Conservation (phyloP, 257 asterid species). For the Solanum rostratum region DNA sequence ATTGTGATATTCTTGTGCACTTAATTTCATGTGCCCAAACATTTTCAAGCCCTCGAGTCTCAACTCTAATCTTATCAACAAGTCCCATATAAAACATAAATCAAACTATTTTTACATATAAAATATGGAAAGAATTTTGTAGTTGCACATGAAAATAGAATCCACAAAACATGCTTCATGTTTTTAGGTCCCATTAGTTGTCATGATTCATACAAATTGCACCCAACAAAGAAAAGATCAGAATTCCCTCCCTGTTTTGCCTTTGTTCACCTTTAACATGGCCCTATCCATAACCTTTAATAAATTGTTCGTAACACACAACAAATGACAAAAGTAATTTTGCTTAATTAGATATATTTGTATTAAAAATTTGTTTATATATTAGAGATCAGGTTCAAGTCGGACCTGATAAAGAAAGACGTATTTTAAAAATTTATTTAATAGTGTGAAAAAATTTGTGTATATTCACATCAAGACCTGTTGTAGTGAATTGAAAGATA, state of each 20-base stretch:
- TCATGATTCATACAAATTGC: background rate
- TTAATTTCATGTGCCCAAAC: background rate
- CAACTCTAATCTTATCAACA: background rate
- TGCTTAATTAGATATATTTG: background rate
- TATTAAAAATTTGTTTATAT: background rate
- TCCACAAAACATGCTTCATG: background rate
- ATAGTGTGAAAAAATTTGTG: background rate
- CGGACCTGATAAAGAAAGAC: too few relatives aligned
- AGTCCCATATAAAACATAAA: background rate
- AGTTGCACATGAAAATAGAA: background rate
- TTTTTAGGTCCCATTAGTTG: background rate
- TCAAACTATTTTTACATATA: background rate
- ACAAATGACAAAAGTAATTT: rapidly evolving
- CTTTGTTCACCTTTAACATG: background rate
- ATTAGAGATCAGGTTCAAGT: too few relatives aligned
- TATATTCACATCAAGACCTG: background rate
- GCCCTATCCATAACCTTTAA: background rate
- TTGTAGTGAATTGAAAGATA: rapidly evolving
- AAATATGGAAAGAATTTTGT: background rate
- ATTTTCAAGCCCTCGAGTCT: background rate
- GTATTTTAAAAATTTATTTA: too few relatives aligned
- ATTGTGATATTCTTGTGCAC: background rate
- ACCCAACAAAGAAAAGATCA: background rate
- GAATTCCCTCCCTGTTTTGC: background rate
- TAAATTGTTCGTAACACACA: background rate